These are phyloP conservation scores for Amaranthus cruentus DNA, from an alignment of 148 eudicot genomes.

Conservation along the genomic window DNA sequence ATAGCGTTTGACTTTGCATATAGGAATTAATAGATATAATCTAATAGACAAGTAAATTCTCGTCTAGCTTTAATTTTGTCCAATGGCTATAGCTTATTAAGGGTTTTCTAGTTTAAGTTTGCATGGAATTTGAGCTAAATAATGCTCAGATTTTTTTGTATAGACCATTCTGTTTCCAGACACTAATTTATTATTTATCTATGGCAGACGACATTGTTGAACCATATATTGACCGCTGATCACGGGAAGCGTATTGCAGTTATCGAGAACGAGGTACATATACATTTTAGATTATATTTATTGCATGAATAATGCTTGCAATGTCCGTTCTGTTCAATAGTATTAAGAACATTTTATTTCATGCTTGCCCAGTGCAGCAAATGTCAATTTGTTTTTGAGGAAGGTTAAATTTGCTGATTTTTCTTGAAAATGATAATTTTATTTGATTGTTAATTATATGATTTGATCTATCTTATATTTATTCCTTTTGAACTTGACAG, in stretches of 20 bases:
- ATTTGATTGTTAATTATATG: not conserved
- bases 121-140: not conserved
- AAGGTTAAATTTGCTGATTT: not conserved
- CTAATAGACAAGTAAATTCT: not conserved
- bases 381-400: too few relatives aligned
- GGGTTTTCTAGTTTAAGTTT: not conserved
- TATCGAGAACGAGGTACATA: constrained; percentile 45
- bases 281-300: not conserved
- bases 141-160: not conserved
- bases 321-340: not conserved
- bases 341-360: not conserved
- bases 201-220: constrained; percentile 79
- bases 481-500: constrained; percentile 21
- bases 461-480: constrained; percentile 6
- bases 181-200: constrained; percentile 2
- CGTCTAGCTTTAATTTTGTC: not conserved
- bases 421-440: not conserved
- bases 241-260: constrained; percentile 52
- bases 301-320: not conserved
- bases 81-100: not conserved
- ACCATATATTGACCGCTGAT: constrained; percentile 50
- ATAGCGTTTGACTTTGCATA: not conserved
- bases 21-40: not conserved
- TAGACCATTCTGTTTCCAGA: not conserved
- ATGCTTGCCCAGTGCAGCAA: not conserved